A percentile compares a stretch with the other conserved stretches of the same genome.
Evolutionary conservation across 768 basidiomycete genomes (phyloP).

Genomic region (Mrakia blollopis): DNA sequence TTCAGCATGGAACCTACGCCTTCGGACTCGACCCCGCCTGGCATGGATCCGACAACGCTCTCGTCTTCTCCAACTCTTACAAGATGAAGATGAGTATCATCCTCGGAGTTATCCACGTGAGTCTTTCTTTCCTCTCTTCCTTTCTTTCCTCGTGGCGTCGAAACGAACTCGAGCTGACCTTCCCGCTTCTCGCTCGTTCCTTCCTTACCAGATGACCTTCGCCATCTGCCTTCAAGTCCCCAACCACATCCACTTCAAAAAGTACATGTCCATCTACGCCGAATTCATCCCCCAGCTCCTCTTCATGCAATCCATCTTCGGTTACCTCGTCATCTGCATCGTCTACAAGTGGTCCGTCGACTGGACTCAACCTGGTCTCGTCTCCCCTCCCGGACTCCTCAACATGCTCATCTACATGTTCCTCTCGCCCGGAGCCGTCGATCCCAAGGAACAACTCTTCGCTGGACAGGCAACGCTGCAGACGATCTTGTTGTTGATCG

Average conservation of each 20-base stretch:
- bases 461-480: constrained; percentile 83
- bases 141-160: not conserved
- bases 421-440: constrained; percentile 76
- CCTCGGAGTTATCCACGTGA: constrained; percentile 89
- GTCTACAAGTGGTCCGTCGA: constrained; percentile 96
- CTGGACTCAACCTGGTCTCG: constrained; percentile 63
- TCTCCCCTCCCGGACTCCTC: constrained; percentile 77
- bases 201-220: constrained; percentile 79
- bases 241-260: constrained; percentile 91
- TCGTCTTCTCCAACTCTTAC: constrained; percentile 96
- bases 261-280: constrained; percentile 75
- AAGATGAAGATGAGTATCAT: constrained; percentile 99
- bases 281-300: constrained; percentile 97
- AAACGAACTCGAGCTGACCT: not conserved
- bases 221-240: constrained; percentile 92
- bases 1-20: constrained; percentile 68
- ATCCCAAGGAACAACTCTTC: constrained; percentile 66
- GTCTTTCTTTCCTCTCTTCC: constrained; percentile 38
- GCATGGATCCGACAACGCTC: constrained; percentile 84
- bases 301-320: constrained; percentile 96
- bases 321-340: constrained; percentile 89
- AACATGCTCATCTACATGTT: constrained; percentile 96
- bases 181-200: not conserved
- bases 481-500: constrained; percentile 66
- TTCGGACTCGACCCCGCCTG: constrained; percentile 93